Base-by-base conservation (phyloP, 2,329 filamentous ascomycete genomes). In the Leptographium procerum region DNA sequence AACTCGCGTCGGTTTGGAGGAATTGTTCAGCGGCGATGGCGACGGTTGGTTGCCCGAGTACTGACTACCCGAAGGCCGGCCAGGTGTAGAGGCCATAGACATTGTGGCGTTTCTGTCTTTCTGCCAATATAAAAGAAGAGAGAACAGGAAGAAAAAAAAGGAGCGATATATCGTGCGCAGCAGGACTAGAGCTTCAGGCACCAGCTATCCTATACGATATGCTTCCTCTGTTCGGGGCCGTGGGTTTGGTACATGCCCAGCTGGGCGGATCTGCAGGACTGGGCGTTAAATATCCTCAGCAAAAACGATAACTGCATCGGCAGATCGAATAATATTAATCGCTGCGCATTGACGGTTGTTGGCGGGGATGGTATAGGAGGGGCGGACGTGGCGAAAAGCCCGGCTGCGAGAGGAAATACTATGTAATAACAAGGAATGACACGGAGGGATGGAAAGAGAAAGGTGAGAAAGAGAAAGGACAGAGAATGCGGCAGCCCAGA, bases 1-100 rank as follows among this genome's bases (percentile, higher is more conserved):
- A 52, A 81, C 73, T 63, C 78, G 71, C 16, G 71, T 69, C 14
- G 72, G 69, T 66, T 76, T 79, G 16, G 43, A 11, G 8, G 28
- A 24, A 50, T 43, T 29, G 40, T 13, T 28, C 24, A 52, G 45
- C 11, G 55, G 34, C 9, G 59, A 4, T 13, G 45, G 45, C 45
- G 29, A 54, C 7, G 52, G 36, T 5, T 31, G n/a, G 28, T 45
- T 45, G 36, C 36, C n/a, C 10, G 53, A 54, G n/a, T 34, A 24
- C 22, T 40, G 43, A 28, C 40, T 47, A 22, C 52, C 55, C 24
- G 59, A 7, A n/a, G 40, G 9, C 33, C 22, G 45, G 52, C 55
- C 43, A 50, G 59, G 29, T 19, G 57, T 57, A 10, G 59, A 57
- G 4, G 57, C 43, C 22, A 55, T 45, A n/a, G 58, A 33, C 59